Conservation (phyloP, 257 asterid genomes). For the Solanum piurae region DNA sequence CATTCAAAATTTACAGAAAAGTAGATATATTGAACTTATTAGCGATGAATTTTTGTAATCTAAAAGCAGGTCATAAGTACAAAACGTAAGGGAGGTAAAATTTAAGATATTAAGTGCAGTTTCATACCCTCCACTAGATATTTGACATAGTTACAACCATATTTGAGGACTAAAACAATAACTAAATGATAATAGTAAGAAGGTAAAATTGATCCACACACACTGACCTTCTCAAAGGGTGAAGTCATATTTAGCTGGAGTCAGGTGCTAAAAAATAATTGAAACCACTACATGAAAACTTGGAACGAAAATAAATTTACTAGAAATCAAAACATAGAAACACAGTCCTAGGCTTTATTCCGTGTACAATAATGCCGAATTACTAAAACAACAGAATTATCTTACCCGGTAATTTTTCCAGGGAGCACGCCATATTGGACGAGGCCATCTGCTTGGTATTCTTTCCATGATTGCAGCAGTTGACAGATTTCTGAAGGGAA, state of each 20-base stretch:
- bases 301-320: neutral
- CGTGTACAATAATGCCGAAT: neutral
- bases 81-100: neutral
- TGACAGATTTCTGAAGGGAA: conserved; percentile 55
- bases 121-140: neutral
- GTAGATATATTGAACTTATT: neutral
- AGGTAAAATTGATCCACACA: neutral
- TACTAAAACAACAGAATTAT: neutral
- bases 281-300: neutral
- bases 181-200: neutral
- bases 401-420: conserved; percentile 98
- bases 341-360: neutral
- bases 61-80: neutral
- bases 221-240: neutral
- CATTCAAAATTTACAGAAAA: neutral
- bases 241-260: neutral
- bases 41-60: neutral
- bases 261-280: neutral
- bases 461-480: conserved; percentile 99
- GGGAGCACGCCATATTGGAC: conserved; percentile 90
- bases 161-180: neutral
- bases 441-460: conserved; percentile 97
- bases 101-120: neutral
- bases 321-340: neutral
- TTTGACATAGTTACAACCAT: neutral